phyloP scores from a whole-genome alignment of 176 grass and related monocot genomes.

The Stipa capillata region DNA sequence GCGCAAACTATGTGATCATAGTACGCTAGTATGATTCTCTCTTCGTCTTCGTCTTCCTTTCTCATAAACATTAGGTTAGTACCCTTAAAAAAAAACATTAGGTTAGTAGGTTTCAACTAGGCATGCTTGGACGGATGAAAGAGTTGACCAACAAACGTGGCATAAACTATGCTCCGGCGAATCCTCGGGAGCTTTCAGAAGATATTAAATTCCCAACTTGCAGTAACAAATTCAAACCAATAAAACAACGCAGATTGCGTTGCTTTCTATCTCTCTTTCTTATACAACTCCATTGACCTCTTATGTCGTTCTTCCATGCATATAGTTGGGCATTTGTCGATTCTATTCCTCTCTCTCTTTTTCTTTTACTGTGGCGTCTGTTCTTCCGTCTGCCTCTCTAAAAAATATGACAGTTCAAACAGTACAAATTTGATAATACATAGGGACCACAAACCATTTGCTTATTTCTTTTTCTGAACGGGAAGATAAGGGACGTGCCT shows the following conservation, averaged over 20 bases:
- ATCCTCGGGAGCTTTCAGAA: neutral
- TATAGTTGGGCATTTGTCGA: neutral
- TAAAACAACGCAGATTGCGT: neutral
- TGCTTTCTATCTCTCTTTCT: neutral
- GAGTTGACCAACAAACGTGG: conserved; percentile 18
- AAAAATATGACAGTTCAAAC: neutral
- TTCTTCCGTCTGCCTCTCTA: neutral
- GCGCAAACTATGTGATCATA: neutral
- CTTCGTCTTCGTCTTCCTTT: too few species aligned
- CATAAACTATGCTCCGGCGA: neutral
- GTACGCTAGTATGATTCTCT: neutral
- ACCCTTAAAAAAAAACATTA: too few species aligned
- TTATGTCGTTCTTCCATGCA: neutral
- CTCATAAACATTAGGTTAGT: neutral
- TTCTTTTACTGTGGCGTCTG: too few species aligned
- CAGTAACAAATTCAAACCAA: conserved; percentile 11
- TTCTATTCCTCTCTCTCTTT: neutral
- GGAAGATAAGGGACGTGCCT: neutral
- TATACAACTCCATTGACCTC: neutral
- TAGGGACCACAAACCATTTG: neutral
- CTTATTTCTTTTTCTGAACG: neutral
- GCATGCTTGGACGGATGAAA: neutral
- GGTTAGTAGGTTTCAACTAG: conserved; percentile 1
- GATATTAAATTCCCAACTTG: conserved; percentile 28
- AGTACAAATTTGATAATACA: neutral